These are phyloP conservation scores for Metschnikowia arizonensis DNA, from an alignment of 805 yeast species.

Conservation along the genomic window DNA sequence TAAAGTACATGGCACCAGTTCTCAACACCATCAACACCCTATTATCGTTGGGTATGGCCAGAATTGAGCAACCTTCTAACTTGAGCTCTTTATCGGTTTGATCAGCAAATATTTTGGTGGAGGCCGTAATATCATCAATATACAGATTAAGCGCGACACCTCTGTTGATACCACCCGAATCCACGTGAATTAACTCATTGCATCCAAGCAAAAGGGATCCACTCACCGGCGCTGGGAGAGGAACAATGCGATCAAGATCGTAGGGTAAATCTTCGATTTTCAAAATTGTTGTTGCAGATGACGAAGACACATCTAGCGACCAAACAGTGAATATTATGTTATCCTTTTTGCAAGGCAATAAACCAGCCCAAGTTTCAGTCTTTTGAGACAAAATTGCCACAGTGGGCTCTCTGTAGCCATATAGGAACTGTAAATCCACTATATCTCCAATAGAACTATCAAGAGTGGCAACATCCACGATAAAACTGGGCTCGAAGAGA, in stretches of 20 bases:
- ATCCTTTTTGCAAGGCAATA: conserved; percentile 56
- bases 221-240: conserved; percentile 61
- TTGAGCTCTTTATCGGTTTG: conserved; percentile 47
- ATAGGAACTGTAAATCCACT: conserved; percentile 65
- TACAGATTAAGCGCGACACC: conserved; percentile 61
- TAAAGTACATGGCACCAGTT: conserved; percentile 32
- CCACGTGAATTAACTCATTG: conserved; percentile 74
- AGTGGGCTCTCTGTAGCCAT: conserved; percentile 80
- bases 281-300: conserved; percentile 62
- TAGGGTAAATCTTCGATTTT: conserved; percentile 66
- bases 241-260: conserved; percentile 61
- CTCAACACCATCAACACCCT: conserved; percentile 30
- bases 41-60: conserved; percentile 34
- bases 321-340: conserved; percentile 57
- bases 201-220: conserved; percentile 71
- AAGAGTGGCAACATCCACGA: conserved; percentile 54
- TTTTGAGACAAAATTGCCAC: conserved; percentile 59
- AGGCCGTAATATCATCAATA: conserved; percentile 36
- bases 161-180: conserved; percentile 65
- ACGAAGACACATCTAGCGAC: conserved; percentile 59
- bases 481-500: conserved; percentile 51
- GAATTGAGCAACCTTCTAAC: conserved; percentile 49
- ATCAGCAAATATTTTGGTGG: conserved; percentile 40
- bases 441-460: conserved; percentile 58
- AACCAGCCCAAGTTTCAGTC: conserved; percentile 74